Base-by-base conservation (phyloP, 2,329 filamentous ascomycete genomes). In the Simplicillium sp. region DNA sequence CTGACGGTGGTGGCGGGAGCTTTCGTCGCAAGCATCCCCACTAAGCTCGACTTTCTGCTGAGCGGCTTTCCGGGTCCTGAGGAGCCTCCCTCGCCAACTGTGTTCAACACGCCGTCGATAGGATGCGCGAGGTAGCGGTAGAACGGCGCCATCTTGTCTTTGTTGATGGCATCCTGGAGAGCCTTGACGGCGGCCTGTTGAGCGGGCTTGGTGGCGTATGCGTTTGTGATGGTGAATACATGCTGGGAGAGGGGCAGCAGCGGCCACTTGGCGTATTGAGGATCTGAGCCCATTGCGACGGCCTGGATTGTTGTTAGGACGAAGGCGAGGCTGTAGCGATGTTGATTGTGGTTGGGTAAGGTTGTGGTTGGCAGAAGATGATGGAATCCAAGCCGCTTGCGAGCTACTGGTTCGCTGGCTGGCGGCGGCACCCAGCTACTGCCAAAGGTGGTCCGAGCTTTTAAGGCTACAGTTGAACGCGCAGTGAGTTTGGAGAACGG, bases 141-240 rank as follows among this genome's bases (percentile, higher is more conserved):
- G 47, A 94, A 77, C 20, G 86, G 85, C 14, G 86, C 86, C 84
- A 92, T 92, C 69, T 88, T 86, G 62, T 90, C 75, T 65, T 87
- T 77, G 54, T 70, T 67, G 62, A 94, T 90, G 62, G 83, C 85
- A 75, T 89, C 81, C 70, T 89, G 83, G 44, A 94, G 72, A 46
- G 72, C 71, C 65, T 86, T 84, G 50, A 82, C 72, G 32, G 86
- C 79, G 42, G 75, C 65, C 64, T 89, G 79, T 64, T 89, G 86
- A 44, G 73, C 64, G 43, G 67, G 50, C 58, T 75, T 73, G 45
- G 80, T 66, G 52, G 85, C 78, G 51, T 84, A 82, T 52, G 84
- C 78, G 64, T 89, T 89, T 59, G 84, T 87, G 67, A 92, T 75
- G 58, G 82, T 82, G 70, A 92, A 92, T 65, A 92, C 85, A 60